These are phyloP conservation scores for Carex sylvatica DNA, from an alignment of 202 grass and related monocot genomes.

Conservation along the genomic window DNA sequence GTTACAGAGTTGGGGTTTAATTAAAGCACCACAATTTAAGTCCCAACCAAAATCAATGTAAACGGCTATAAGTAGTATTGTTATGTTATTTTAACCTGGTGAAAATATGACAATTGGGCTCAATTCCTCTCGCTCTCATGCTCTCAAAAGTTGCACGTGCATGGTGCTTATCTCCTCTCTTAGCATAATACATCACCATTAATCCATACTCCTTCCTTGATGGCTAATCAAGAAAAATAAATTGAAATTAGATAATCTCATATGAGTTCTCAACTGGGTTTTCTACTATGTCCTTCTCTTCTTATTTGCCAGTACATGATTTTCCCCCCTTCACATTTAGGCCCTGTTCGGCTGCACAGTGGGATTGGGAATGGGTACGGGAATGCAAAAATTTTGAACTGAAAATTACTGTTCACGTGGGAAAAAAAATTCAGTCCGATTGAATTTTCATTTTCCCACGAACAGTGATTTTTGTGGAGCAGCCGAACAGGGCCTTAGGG, in stretches of 20 bases:
- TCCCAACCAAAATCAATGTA: not conserved
- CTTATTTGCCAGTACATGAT: not conserved
- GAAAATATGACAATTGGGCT: slow-evolving; percentile 82
- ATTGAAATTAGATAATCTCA: not conserved
- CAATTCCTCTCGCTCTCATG: slow-evolving; percentile 98
- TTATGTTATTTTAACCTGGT: slow-evolving; percentile 55
- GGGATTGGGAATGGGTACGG: too few relatives aligned
- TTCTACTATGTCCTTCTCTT: not conserved
- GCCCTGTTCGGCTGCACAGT: too few relatives aligned
- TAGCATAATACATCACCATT: slow-evolving; percentile 96
- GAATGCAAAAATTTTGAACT: too few relatives aligned
- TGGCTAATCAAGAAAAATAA: slow-evolving; percentile 51
- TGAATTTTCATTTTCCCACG: too few relatives aligned
- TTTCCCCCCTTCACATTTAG: not conserved
- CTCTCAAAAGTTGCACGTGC: slow-evolving; percentile 91
- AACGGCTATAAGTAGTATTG: not conserved
- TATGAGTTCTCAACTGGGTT: not conserved
- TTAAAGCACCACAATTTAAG: slow-evolving; percentile 1
- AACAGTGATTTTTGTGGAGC: too few relatives aligned
- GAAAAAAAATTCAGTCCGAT: too few relatives aligned
- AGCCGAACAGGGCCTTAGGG: too few relatives aligned
- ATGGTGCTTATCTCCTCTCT: slow-evolving; percentile 98
- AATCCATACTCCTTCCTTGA: slow-evolving; percentile 81
- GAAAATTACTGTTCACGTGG: too few relatives aligned
- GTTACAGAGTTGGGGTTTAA: not conserved